phyloP scores from a whole-genome alignment of 176 grass and related monocot genomes.

The Phragmites australis region DNA sequence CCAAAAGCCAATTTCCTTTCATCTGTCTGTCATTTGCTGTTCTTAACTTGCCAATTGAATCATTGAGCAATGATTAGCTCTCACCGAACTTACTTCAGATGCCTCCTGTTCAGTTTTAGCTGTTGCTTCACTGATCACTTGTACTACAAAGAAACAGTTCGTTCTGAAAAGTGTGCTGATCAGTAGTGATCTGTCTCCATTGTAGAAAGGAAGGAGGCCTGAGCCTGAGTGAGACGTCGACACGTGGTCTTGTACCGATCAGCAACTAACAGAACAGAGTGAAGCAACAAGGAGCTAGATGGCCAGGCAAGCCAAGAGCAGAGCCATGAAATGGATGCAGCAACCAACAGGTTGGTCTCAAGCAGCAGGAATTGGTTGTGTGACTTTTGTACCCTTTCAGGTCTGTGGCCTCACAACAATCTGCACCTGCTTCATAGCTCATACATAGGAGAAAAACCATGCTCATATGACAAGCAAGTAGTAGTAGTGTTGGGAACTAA shows the following conservation, averaged over 20 bases:
- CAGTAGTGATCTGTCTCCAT: too few species aligned
- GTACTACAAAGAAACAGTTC: conserved; percentile 14
- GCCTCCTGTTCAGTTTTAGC: too few species aligned
- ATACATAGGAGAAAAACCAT: neutral
- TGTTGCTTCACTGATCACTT: too few species aligned
- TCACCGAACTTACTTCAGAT: conserved; percentile 29
- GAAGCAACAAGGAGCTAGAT: conserved; percentile 34
- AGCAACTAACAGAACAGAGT: conserved; percentile 25
- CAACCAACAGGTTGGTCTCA: conserved; percentile 41
- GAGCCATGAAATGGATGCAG: conserved; percentile 4
- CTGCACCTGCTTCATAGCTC: neutral
- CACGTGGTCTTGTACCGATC: conserved; percentile 16
- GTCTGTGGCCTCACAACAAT: neutral
- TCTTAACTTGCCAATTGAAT: conserved; percentile 6
- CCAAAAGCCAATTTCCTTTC: neutral
- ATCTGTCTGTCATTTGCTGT: neutral
- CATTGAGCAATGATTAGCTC: conserved; percentile 3
- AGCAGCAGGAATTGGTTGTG: conserved; percentile 21
- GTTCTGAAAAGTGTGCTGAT: too few species aligned
- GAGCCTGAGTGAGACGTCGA: neutral
- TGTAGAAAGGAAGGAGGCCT: too few species aligned
- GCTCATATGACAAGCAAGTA: neutral
- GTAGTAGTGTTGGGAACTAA: too few species aligned
- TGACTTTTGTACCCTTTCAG: conserved; percentile 16
- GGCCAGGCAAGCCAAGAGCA: neutral